These are phyloP conservation scores for Diaporthe helianthi DNA, from an alignment of 2,329 filamentous ascomycete genomes.

Conservation along the genomic window DNA sequence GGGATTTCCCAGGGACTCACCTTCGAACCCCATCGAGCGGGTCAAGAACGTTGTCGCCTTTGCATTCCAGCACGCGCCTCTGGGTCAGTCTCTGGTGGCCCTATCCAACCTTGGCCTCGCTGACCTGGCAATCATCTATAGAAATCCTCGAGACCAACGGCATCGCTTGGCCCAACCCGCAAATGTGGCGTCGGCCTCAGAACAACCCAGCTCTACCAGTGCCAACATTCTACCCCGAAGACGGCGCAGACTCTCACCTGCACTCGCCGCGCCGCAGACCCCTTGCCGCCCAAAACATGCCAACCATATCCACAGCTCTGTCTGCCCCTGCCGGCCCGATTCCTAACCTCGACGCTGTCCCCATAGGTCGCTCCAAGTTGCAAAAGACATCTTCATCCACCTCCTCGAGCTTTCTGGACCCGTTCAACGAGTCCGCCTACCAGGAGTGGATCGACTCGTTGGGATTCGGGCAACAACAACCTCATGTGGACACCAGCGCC, in stretches of 20 bases:
- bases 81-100: conserved; percentile 58
- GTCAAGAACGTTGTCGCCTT: conserved; percentile 78
- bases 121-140: conserved; percentile 43
- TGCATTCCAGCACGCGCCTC: conserved; percentile 84
- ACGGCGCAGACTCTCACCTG: conserved; percentile 62
- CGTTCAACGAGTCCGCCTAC: conserved; percentile 40
- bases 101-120: background rate
- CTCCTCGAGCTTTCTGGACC: conserved; percentile 39
- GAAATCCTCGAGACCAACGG: conserved; percentile 75
- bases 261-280: conserved; percentile 64
- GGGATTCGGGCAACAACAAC: conserved; percentile 11
- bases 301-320: conserved; percentile 19
- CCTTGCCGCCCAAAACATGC: conserved; percentile 32
- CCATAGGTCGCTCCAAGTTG: background rate
- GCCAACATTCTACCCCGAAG: conserved; percentile 51
- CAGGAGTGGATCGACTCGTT: conserved; percentile 39
- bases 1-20: conserved; percentile 65
- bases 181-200: conserved; percentile 68
- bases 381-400: conserved; percentile 30
- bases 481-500: conserved; percentile 25
- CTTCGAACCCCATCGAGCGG: conserved; percentile 64
- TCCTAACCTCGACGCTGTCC: background rate
- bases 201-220: conserved; percentile 51
- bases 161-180: conserved; percentile 81
- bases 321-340: background rate